Base-by-base conservation (phyloP, 768 basidiomycete species). In the Tylopilus rubrobrunneus region DNA sequence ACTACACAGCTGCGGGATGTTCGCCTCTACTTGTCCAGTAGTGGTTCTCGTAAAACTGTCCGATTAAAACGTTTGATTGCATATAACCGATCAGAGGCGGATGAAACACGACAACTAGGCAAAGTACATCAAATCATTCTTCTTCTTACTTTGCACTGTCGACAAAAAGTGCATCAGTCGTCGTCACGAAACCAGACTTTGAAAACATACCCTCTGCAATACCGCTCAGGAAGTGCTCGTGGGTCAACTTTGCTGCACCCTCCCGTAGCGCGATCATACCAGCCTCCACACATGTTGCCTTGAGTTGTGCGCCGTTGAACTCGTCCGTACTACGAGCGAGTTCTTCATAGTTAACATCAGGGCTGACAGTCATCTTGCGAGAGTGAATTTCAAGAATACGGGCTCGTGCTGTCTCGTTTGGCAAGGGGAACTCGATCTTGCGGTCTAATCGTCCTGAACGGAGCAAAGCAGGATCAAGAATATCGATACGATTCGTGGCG, bases 271-370 rank as follows among this genome's bases (percentile, higher is more conserved):
- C 92, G 65, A 98, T 97, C 97, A 99, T 99, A 54, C 97, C 97
- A 39, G 97, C 97, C 74, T 99, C 97, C 1, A 99, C 97, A 72
- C 96, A 98, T 4, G 97, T 95, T 1, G 96, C 97, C 76, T 98
- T 97, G 64, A 97, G 73, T 69, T 94, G 92, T 7, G 92, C 92
- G n/a, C 85, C 96, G 66, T 98, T 98, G 73, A 99, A 98, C 68
- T 99, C 97, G 63, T 98, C 97, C 45, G 97, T 95, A 69, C 91
- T 95, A 64, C 96, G 80, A 11, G 97, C 94, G 49, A 99, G 76
- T 72, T 99, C 97, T 57, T 96, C 94, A 70, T 86, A 99, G 77
- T 98, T 98, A 67, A 99, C 94, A 57, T 92, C 93, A 5, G 80
- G 70, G 29, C 83, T 82, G 23, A 87, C 84, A 19, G 89, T 81